Conservation (phyloP, 768 basidiomycete species). For the Lepiota brunneoincarnata region DNA sequence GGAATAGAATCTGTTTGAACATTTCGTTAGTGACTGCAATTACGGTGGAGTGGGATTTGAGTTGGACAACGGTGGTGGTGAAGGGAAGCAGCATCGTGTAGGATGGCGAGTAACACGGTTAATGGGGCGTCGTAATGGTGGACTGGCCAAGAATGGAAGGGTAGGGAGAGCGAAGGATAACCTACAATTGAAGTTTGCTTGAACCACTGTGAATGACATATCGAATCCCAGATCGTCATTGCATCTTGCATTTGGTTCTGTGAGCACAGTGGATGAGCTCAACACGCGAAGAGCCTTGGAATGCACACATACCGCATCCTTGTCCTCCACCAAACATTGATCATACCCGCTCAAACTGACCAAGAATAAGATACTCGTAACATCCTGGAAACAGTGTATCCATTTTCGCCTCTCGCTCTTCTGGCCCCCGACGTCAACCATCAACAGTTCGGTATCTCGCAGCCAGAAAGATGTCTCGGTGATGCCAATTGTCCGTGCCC, state of each 20-base stretch:
- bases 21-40: neutral
- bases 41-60: neutral
- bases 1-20: slow-evolving; percentile 75
- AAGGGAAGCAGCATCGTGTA: neutral
- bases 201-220: slow-evolving; percentile 98
- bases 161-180: slow-evolving; percentile 10
- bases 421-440: slow-evolving; percentile 94
- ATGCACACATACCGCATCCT: slow-evolving; percentile 67
- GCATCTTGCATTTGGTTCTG: slow-evolving; percentile 99
- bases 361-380: slow-evolving; percentile 89
- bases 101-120: neutral
- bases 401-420: slow-evolving; percentile 92
- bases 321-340: slow-evolving; percentile 90
- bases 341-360: slow-evolving; percentile 93
- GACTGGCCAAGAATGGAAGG: slow-evolving; percentile 24
- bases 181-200: slow-evolving; percentile 88
- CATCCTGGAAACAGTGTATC: slow-evolving; percentile 95
- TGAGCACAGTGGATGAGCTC: neutral
- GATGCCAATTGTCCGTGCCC: slow-evolving; percentile 89
- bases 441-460: slow-evolving; percentile 79
- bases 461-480: slow-evolving; percentile 84
- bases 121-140: neutral
- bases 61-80: neutral
- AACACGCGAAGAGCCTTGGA: neutral
- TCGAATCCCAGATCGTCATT: slow-evolving; percentile 98